A percentile compares a stretch with the other conserved stretches of the same genome.
Conservation (phyloP, 371 early-diverging fungal genomes). For the Mortierella sp. region DNA sequence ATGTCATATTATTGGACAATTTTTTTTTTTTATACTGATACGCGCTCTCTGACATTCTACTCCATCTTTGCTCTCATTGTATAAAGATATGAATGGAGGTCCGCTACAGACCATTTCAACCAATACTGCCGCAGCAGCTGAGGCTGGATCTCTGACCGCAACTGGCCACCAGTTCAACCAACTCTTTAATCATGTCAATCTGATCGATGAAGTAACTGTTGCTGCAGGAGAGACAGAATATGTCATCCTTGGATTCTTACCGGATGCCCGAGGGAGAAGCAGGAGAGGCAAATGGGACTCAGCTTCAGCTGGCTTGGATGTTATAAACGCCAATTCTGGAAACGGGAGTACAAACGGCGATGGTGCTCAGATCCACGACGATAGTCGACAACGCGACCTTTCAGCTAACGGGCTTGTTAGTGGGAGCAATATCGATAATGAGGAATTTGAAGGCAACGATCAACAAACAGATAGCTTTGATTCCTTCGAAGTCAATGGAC, state of each 20-base stretch:
- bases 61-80: not conserved
- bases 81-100: slow-evolving; percentile 15
- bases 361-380: slow-evolving; percentile 45
- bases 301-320: slow-evolving; percentile 9
- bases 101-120: slow-evolving; percentile 35
- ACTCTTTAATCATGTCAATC: slow-evolving; percentile 90
- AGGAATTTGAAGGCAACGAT: slow-evolving; percentile 61
- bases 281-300: slow-evolving; percentile 49
- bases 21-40: not conserved
- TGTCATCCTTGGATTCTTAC: slow-evolving; percentile 84
- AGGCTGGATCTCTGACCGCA: slow-evolving; percentile 58
- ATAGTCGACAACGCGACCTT: slow-evolving; percentile 40
- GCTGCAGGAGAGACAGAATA: slow-evolving; percentile 70
- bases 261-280: slow-evolving; percentile 58
- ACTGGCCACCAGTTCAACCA: slow-evolving; percentile 84
- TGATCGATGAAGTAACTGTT: slow-evolving; percentile 82
- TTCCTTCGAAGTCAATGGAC: slow-evolving; percentile 82
- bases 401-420: slow-evolving; percentile 40
- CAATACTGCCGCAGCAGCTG: slow-evolving; percentile 65
- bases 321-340: slow-evolving; percentile 33
- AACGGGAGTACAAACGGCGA: slow-evolving; percentile 45
- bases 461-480: slow-evolving; percentile 52
- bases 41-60: not conserved
- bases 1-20: slow-evolving; percentile 9
- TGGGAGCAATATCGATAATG: slow-evolving; percentile 57